Percentiles rank a stretch among this genome's conserved stretches.
phyloP scores from a whole-genome alignment of 1,284 basidiomycete genomes.

The Gomphus bonarii region DNA sequence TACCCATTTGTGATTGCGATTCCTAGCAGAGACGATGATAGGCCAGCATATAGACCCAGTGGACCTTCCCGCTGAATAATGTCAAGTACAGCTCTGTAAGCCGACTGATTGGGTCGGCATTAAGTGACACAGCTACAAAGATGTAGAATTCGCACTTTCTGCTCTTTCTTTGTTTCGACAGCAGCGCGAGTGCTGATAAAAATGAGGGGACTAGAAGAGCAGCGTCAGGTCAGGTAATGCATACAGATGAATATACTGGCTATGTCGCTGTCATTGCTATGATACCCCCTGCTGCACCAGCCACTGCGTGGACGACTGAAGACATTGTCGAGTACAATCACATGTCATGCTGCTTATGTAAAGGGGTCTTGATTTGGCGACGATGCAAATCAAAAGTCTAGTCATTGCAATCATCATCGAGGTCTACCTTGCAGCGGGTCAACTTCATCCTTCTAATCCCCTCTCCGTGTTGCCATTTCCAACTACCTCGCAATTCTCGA shows the following conservation, averaged over 20 bases:
- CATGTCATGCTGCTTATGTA: neutral
- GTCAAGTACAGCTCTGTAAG: slow-evolving; percentile 56
- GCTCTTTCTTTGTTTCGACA: slow-evolving; percentile 74
- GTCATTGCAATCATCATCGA: neutral
- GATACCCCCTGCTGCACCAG: slow-evolving; percentile 87
- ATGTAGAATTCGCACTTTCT: slow-evolving; percentile 37
- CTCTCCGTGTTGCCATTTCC: neutral
- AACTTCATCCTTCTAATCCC: neutral
- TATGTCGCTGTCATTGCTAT: slow-evolving; percentile 82
- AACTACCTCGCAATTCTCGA: neutral
- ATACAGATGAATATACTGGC: slow-evolving; percentile 34
- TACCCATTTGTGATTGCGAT: slow-evolving; percentile 92
- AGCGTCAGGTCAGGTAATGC: slow-evolving; percentile 11
- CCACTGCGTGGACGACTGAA: slow-evolving; percentile 81
- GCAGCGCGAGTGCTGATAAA: slow-evolving; percentile 91
- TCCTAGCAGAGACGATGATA: slow-evolving; percentile 80
- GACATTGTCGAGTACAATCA: slow-evolving; percentile 25
- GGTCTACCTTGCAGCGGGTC: neutral
- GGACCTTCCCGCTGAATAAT: slow-evolving; percentile 82
- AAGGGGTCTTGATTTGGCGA: too few species aligned
- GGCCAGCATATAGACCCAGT: slow-evolving; percentile 78
- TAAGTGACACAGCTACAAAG: slow-evolving; percentile 2
- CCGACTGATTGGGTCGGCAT: slow-evolving; percentile 27
- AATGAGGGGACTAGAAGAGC: slow-evolving; percentile 68
- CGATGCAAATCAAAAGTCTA: neutral